phyloP scores from a whole-genome alignment of 176 grass and related monocot genomes.

The Zea luxurians region DNA sequence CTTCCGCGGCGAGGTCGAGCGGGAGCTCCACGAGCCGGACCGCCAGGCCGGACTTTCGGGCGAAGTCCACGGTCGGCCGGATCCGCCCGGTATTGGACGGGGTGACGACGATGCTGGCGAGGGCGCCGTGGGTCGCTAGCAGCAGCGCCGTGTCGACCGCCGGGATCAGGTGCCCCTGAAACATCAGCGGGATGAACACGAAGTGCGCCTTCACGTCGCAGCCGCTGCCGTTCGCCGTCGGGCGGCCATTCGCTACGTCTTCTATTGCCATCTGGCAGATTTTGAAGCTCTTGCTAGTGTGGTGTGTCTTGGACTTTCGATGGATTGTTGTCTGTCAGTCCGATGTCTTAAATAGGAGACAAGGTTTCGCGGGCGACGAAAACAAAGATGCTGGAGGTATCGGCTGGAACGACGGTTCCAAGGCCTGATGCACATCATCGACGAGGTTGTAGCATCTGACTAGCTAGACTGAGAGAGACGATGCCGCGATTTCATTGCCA shows the following conservation, averaged over 20 bases:
- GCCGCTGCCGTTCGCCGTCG: background rate
- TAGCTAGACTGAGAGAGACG: too few relatives aligned
- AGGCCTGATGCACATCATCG: background rate
- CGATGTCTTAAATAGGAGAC: background rate
- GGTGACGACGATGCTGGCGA: slow-evolving; percentile 52
- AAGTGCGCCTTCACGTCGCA: slow-evolving; percentile 47
- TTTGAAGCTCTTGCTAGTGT: background rate
- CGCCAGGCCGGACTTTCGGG: slow-evolving; percentile 13
- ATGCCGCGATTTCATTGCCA: background rate
- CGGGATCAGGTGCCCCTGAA: slow-evolving; percentile 59
- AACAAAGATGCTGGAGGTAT: background rate
- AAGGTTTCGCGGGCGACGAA: background rate
- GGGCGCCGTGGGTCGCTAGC: slow-evolving; percentile 46
- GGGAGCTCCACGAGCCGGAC: slow-evolving; percentile 41
- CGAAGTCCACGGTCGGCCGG: slow-evolving; percentile 26
- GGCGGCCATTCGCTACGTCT: background rate
- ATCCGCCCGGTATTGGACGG: slow-evolving; percentile 34
- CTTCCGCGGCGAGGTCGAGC: slow-evolving; percentile 35
- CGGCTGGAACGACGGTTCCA: slow-evolving; percentile 1
- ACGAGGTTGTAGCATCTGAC: too few relatives aligned
- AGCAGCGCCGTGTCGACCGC: slow-evolving; percentile 47
- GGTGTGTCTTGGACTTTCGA: background rate
- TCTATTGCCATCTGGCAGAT: background rate
- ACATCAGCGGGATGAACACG: slow-evolving; percentile 54
- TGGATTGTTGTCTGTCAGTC: background rate